phyloP scores from a whole-genome alignment of 805 yeast species.

The Starmerella sp. region DNA sequence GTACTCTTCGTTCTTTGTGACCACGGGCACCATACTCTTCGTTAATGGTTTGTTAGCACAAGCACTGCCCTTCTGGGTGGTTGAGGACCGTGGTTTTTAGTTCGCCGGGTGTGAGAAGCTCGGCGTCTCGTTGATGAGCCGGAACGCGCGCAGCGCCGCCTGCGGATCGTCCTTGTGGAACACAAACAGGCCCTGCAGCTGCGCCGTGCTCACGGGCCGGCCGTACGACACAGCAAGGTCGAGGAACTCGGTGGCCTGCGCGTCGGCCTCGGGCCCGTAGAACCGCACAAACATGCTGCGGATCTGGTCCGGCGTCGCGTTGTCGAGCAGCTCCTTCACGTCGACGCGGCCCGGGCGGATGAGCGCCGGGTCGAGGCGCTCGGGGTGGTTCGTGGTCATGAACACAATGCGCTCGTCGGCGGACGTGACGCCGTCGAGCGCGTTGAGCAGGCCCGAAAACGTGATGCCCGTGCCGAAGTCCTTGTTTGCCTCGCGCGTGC shows the following conservation, averaged over 20 bases:
- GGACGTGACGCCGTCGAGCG: conserved; percentile 93
- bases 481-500: conserved; percentile 52
- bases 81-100: too few species aligned
- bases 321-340: conserved; percentile 65
- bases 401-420: conserved; percentile 94
- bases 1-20: too few species aligned
- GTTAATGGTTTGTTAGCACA: too few species aligned
- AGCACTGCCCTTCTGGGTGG: too few species aligned
- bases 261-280: conserved; percentile 48
- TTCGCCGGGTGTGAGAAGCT: not conserved
- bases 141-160: conserved; percentile 57
- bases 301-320: conserved; percentile 78
- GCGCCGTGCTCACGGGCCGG: conserved; percentile 75
- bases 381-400: conserved; percentile 98
- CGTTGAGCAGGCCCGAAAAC: conserved; percentile 85
- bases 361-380: conserved; percentile 81
- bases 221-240: conserved; percentile 38
- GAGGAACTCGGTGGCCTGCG: conserved; percentile 43
- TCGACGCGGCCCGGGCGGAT: conserved; percentile 93
- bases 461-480: conserved; percentile 91
- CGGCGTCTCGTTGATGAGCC: not conserved
- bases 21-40: too few species aligned
- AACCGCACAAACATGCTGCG: conserved; percentile 77
- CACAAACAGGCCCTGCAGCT: conserved; percentile 88
- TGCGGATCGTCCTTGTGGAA: conserved; percentile 76